Conservation (phyloP, 2,329 filamentous ascomycete genomes). For the Cercospora sp. region DNA sequence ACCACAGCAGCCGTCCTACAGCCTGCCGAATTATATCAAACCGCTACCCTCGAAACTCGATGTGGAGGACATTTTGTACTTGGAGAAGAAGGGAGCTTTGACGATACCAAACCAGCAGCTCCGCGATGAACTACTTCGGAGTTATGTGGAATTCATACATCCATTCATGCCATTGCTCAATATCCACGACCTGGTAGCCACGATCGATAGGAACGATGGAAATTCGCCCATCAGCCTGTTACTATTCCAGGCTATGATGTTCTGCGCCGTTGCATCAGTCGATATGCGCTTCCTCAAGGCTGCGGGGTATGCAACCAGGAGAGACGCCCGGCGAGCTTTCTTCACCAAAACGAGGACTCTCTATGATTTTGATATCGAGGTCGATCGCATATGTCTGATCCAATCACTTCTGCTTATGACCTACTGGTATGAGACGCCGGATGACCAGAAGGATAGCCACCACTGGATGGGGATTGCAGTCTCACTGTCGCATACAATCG, state of each 20-base stretch:
- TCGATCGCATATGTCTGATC: constrained; percentile 82
- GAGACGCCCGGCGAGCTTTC: constrained; percentile 81
- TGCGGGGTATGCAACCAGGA: constrained; percentile 75
- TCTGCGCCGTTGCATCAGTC: constrained; percentile 84
- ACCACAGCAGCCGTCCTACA: constrained; percentile 38
- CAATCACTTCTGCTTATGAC: constrained; percentile 90
- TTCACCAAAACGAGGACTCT: constrained; percentile 85
- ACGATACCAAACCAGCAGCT: constrained; percentile 69
- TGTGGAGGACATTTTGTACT: constrained; percentile 78
- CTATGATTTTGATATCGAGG: constrained; percentile 95
- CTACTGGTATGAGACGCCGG: constrained; percentile 95
- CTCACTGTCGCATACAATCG: constrained; percentile 89
- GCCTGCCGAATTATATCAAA: constrained; percentile 71
- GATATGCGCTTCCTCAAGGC: constrained; percentile 74
- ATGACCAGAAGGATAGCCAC: constrained; percentile 97
- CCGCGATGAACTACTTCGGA: constrained; percentile 77
- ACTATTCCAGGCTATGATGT: constrained; percentile 93
- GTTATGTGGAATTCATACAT: constrained; percentile 86
- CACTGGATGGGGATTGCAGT: constrained; percentile 98
- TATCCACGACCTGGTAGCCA: constrained; percentile 59
- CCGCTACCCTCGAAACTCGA: constrained; percentile 75
- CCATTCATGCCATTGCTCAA: constrained; percentile 90
- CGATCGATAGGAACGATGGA: constrained; percentile 67
- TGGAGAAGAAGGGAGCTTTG: constrained; percentile 81
- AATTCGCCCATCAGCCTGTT: constrained; percentile 75